Percentiles rank a stretch among this genome's conserved stretches.
These are phyloP conservation scores for Mimosa pudica DNA, from an alignment of 306 rosid species.

Conservation along the genomic window DNA sequence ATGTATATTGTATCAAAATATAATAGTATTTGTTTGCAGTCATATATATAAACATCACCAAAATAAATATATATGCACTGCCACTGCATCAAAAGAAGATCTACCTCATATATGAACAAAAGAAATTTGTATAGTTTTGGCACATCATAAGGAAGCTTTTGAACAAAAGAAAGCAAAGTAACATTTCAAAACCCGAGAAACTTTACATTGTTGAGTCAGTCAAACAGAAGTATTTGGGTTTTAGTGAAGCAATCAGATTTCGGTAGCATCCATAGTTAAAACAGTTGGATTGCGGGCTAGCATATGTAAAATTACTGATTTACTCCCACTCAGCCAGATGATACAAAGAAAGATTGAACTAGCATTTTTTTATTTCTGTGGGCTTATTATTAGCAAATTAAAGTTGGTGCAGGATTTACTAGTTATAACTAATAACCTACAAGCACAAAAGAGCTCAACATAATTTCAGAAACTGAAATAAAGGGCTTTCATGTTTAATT, in stretches of 20 bases:
- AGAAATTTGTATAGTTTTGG: slow-evolving; percentile 84
- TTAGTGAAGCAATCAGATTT: not conserved
- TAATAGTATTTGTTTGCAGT: too few species aligned
- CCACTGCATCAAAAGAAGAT: too few species aligned
- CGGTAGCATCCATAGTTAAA: not conserved
- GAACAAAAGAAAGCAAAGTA: slow-evolving; percentile 25
- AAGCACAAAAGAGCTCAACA: not conserved
- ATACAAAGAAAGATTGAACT: slow-evolving; percentile 2
- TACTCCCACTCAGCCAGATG: not conserved
- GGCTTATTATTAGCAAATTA: not conserved
- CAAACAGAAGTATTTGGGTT: slow-evolving; percentile 13
- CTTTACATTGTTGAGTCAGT: not conserved
- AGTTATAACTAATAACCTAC: not conserved
- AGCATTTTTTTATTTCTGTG: not conserved
- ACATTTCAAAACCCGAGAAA: slow-evolving; percentile 19
- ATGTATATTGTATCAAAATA: too few species aligned
- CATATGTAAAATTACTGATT: not conserved
- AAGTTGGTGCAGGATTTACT: not conserved
- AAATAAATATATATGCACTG: too few species aligned
- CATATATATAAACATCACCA: too few species aligned
- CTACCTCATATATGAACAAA: too few species aligned
- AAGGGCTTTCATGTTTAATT: not conserved
- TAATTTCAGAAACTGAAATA: not conserved
- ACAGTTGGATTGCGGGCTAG: slow-evolving; percentile 15
- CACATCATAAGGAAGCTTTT: slow-evolving; percentile 77